Conservation (phyloP, 768 basidiomycete species). For the Lactarius sanguifluus region DNA sequence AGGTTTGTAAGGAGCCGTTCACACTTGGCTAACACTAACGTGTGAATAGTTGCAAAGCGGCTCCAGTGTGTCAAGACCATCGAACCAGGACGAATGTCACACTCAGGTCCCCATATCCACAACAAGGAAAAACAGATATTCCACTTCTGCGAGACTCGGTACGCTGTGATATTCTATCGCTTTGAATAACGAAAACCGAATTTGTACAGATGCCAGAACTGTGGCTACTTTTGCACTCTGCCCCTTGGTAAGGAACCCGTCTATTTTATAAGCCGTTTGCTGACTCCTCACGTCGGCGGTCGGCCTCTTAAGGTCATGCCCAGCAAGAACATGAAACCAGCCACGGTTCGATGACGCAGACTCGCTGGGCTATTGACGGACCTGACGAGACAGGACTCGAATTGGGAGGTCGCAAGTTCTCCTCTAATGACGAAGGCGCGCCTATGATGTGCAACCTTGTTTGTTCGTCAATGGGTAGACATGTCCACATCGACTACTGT, state of each 20-base stretch:
- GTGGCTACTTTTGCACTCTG: slow-evolving; percentile 58
- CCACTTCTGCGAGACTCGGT: slow-evolving; percentile 57
- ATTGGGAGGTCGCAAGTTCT: slow-evolving; percentile 55
- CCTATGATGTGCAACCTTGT: slow-evolving; percentile 63
- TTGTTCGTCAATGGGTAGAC: slow-evolving; percentile 57
- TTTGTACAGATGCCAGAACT: slow-evolving; percentile 48
- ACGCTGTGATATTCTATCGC: slow-evolving; percentile 17
- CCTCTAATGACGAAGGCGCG: slow-evolving; percentile 53
- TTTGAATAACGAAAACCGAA: neutral
- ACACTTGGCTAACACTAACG: neutral
- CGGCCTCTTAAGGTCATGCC: slow-evolving; percentile 45
- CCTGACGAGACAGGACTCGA: slow-evolving; percentile 51
- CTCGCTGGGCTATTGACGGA: slow-evolving; percentile 57
- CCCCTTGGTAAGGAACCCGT: slow-evolving; percentile 45
- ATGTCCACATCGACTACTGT: slow-evolving; percentile 58
- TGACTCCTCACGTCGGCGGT: neutral
- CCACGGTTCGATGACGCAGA: slow-evolving; percentile 63
- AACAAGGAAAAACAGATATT: slow-evolving; percentile 45
- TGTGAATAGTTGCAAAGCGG: slow-evolving; percentile 47
- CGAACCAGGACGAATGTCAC: slow-evolving; percentile 42
- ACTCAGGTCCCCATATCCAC: slow-evolving; percentile 51
- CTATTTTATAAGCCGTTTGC: neutral
- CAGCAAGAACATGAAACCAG: slow-evolving; percentile 62
- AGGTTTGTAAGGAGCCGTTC: slow-evolving; percentile 36
- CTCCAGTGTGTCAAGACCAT: slow-evolving; percentile 52